Evolutionary conservation across 371 early-diverging fungal genomes (phyloP), one percentile per base, ranked within the genome.

Genomic region (Mortierella sp.): DNA sequence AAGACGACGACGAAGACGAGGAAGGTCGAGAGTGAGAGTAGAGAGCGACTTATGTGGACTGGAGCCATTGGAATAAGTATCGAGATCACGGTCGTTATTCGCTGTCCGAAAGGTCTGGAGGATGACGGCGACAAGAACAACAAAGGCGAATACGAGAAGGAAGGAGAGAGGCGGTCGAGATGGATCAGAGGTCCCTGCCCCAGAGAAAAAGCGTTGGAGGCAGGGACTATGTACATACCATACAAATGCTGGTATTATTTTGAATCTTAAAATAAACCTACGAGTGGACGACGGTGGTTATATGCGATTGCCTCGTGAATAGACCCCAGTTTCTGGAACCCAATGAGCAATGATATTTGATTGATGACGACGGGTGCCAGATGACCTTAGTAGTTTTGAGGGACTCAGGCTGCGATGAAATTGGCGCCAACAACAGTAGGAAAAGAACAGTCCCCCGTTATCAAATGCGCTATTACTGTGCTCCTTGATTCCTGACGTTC

Each of bases 11-110:
- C 21, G 43, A 24, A 24, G 43, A 24, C 7, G 51, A 24, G 68
- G 27, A 55, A 10, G 54, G 8, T 38, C 55, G 29, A 14, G 63
- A 16, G 38, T 6, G 63, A 48, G 49, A 5, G 63, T 18, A 18
- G 35, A 32, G 32, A 12, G 41, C 10, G 24, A 68, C 68, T 68
- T 68, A 68, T 68, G 41, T 68, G 68, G 68, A 68, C 68, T 68
- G 68, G 68, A 41, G 68, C 68, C 68, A 68, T 68, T 41, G 65
- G 65, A 63, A 63, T 63, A 63, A 68, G 38, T 38, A 68, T 24
- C 41, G 8, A 68, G 41, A 68, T 68, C 68, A 68, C 41, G 21
- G 35, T 21, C 68, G 68, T 38, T 63, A 32, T 63, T 35, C 63
- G 14, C 7, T 18, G 68, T 41, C 68, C 3, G 35, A 4, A 63